Evolutionary conservation across 257 asterid genomes (phyloP), one percentile per base, ranked within the genome.

Genomic region (Perilla frutescens): DNA sequence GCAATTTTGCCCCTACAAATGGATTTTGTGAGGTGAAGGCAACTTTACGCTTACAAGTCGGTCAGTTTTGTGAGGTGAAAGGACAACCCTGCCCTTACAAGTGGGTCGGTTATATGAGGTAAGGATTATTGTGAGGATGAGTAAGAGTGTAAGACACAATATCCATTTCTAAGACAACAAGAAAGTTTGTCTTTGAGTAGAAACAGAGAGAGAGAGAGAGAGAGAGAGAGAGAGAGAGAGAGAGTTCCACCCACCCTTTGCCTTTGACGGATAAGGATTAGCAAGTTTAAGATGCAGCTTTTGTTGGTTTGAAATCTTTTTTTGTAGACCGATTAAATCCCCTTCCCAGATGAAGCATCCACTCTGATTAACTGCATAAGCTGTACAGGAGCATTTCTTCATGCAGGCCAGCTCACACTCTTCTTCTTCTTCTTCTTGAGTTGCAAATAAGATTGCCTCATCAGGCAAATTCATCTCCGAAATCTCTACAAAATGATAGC

Each of bases 291-390:
- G 53, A 50, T 78, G 62, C 37, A 78, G 54, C 61, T n/a, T 20
- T 41, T 13, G 11, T 7, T 15, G 11, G 10, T 12, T 26, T 0
- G 77, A 66, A 11, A 5, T 6, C 3, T 26, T 1, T 7, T 9
- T n/a, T 1, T 37, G 45, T 40, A 14, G 3, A 68, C 71, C 41
- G 41, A 65, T 49, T 3, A 84, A 76, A 70, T 20, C 76, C 10
- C 78, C 86, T 20, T 67, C 72, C 88, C 88, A 84, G 1, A 73
- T 7, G 7, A 36, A 77, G 72, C 88, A 84, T 36, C 43, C 58
- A 29, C 12, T 36, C 1, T 11, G 70, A 44, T 1, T 40, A 26
- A 69, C 70, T 12, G 81, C 75, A 68, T 80, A 80, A 50, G 85
- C 87, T 4, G 76, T 36, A 76, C 87, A 80, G 11, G 64, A 29